Evolutionary conservation across 140 eudicot genomes (phyloP).

Genomic region (Erigeron philadelphicus): DNA sequence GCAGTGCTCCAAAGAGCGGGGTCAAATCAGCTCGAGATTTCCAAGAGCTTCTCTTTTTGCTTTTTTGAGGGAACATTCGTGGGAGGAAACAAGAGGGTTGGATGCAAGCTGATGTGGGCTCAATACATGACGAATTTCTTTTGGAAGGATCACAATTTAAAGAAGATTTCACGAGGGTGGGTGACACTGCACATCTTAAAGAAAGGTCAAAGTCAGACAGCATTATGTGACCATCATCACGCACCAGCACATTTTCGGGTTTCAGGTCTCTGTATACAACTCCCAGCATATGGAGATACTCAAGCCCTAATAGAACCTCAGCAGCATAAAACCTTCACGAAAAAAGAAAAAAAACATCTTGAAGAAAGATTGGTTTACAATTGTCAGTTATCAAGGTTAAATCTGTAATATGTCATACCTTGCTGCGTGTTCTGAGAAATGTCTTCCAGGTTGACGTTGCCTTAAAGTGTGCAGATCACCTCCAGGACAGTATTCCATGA

Average conservation of each 20-base stretch:
- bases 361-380: not conserved
- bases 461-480: slow-evolving; percentile 84
- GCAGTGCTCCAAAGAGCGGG: slow-evolving; percentile 35
- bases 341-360: slow-evolving; percentile 1
- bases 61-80: slow-evolving; percentile 53
- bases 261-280: slow-evolving; percentile 80
- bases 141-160: slow-evolving; percentile 37
- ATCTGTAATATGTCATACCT: slow-evolving; percentile 37
- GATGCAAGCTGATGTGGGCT: slow-evolving; percentile 60
- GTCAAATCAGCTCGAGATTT: slow-evolving; percentile 43
- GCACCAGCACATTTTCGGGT: slow-evolving; percentile 79
- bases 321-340: slow-evolving; percentile 84
- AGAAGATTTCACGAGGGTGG: slow-evolving; percentile 64
- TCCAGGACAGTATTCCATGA: slow-evolving; percentile 88
- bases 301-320: slow-evolving; percentile 75
- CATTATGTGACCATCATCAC: slow-evolving; percentile 95
- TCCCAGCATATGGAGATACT: slow-evolving; percentile 97
- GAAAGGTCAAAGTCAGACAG: slow-evolving; percentile 91
- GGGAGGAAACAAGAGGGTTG: slow-evolving; percentile 90
- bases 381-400: not conserved
- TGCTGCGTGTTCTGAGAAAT: slow-evolving; percentile 84
- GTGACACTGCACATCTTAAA: slow-evolving; percentile 65
- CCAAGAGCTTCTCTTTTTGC: slow-evolving; percentile 44
- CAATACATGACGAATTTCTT: slow-evolving; percentile 54
- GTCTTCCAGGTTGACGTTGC: slow-evolving; percentile 83